These are phyloP conservation scores for Astragalus membranaceus DNA, from an alignment of 306 rosid genomes.

Conservation along the genomic window DNA sequence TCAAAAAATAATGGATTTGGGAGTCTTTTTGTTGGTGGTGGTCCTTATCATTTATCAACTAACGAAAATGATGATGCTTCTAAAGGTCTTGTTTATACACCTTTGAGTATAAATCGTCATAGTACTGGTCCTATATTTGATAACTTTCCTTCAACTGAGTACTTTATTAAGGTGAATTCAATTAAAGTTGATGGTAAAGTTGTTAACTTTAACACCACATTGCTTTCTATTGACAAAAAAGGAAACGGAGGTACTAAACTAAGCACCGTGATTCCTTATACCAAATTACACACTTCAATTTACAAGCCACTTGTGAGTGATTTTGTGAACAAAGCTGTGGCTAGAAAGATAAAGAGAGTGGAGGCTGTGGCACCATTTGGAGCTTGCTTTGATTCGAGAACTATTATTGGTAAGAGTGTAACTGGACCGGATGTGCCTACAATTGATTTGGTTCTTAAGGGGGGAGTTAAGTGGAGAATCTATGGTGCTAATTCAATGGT, in stretches of 20 bases:
- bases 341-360: slow-evolving; percentile 26
- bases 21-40: slow-evolving; percentile 22
- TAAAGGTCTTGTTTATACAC: slow-evolving; percentile 13
- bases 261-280: slow-evolving; percentile 11
- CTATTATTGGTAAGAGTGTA: background rate
- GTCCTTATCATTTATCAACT: slow-evolving; percentile 9
- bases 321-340: slow-evolving; percentile 23
- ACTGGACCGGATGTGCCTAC: slow-evolving; percentile 31
- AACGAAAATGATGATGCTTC: background rate
- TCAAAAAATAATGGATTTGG: background rate
- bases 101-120: background rate
- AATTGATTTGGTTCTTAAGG: slow-evolving; percentile 20
- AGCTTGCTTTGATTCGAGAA: slow-evolving; percentile 33
- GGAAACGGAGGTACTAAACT: slow-evolving; percentile 35
- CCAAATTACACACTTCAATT: slow-evolving; percentile 11
- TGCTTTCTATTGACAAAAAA: background rate
- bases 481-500: slow-evolving; percentile 39
- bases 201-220: slow-evolving; percentile 13
- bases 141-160: slow-evolving; percentile 19
- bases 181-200: slow-evolving; percentile 21
- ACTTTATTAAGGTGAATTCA: slow-evolving; percentile 25
- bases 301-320: slow-evolving; percentile 14
- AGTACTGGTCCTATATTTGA: slow-evolving; percentile 19
- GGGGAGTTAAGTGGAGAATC: slow-evolving; percentile 21
- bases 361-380: slow-evolving; percentile 24